Percentiles rank a stretch among this genome's conserved stretches.
phyloP scores from a whole-genome alignment of 2,329 filamentous ascomycete species.

The Didymella arachidicola region DNA sequence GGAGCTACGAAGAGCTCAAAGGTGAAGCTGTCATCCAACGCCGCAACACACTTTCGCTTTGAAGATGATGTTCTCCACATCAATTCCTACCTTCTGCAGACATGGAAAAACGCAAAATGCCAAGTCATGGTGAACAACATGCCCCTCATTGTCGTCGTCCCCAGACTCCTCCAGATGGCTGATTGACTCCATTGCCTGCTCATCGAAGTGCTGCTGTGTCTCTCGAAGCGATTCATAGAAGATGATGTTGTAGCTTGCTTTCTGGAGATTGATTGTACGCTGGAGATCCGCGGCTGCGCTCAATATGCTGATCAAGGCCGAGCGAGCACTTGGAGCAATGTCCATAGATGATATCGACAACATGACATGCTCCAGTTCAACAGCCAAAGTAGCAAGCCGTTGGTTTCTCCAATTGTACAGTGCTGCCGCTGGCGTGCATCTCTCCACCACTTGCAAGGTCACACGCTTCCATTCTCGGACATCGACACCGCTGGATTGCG shows the following conservation, averaged over 20 bases:
- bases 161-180: conserved; percentile 34
- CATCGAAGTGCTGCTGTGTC: conserved; percentile 28
- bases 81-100: conserved; percentile 42
- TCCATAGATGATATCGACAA: conserved; percentile 34
- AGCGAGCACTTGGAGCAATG: conserved; percentile 27
- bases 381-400: conserved; percentile 19
- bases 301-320: conserved; percentile 34
- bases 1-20: not conserved
- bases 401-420: not conserved
- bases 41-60: conserved; percentile 44
- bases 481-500: conserved; percentile 28
- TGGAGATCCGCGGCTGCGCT: conserved; percentile 37
- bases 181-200: conserved; percentile 41
- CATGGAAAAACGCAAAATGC: conserved; percentile 46
- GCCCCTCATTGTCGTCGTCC: conserved; percentile 35
- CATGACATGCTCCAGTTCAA: conserved; percentile 34
- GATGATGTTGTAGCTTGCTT: conserved; percentile 38
- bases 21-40: conserved; percentile 1
- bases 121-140: conserved; percentile 29
- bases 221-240: conserved; percentile 32
- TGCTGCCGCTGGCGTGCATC: conserved; percentile 13
- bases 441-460: conserved; percentile 40
- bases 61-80: conserved; percentile 39
- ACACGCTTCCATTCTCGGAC: conserved; percentile 42
- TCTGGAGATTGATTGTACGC: conserved; percentile 40